Percentiles rank a stretch among this genome's conserved stretches.
phyloP scores from a whole-genome alignment of 2,329 filamentous ascomycete species.

The Didymella arachidicola region DNA sequence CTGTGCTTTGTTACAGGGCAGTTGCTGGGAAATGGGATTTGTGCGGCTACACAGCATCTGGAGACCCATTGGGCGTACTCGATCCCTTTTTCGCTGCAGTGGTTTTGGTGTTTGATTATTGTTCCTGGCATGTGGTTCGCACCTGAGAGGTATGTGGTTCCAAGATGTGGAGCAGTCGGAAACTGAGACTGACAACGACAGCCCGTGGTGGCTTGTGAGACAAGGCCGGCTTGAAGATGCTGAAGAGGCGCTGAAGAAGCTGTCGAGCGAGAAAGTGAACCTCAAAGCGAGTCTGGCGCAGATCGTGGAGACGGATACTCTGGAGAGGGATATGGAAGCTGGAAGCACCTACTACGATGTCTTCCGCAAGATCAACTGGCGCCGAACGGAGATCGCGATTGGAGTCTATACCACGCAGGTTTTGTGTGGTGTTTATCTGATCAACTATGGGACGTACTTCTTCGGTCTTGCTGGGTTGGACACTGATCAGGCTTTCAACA shows the following conservation, averaged over 20 bases:
- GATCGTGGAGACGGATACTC: constrained; percentile 65
- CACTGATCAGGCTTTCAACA: constrained; percentile 47
- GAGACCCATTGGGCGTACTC: constrained; percentile 64
- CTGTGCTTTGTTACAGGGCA: constrained; percentile 70
- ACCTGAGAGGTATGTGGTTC: constrained; percentile 56
- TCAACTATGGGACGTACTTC: constrained; percentile 55
- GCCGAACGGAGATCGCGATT: constrained; percentile 75
- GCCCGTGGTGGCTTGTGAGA: constrained; percentile 76
- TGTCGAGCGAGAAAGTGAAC: constrained; percentile 56
- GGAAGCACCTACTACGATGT: constrained; percentile 54
- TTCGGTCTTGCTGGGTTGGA: constrained; percentile 53
- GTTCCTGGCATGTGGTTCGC: constrained; percentile 70
- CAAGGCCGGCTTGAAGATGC: constrained; percentile 68
- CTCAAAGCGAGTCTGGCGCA: constrained; percentile 67
- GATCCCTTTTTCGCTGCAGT: constrained; percentile 71
- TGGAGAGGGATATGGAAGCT: constrained; percentile 57
- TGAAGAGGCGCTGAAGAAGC: constrained; percentile 66
- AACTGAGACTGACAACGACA: not conserved
- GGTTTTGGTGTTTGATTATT: constrained; percentile 74
- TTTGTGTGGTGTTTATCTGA: constrained; percentile 51
- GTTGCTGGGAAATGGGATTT: constrained; percentile 58
- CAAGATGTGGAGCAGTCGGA: not conserved
- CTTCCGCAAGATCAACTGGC: constrained; percentile 76
- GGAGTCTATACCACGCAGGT: constrained; percentile 54
- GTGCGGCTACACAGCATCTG: constrained; percentile 61